Evolutionary conservation across 2,329 filamentous ascomycete genomes (phyloP), one percentile per base, ranked within the genome.

Genomic region (Colletotrichum tamarilloi): DNA sequence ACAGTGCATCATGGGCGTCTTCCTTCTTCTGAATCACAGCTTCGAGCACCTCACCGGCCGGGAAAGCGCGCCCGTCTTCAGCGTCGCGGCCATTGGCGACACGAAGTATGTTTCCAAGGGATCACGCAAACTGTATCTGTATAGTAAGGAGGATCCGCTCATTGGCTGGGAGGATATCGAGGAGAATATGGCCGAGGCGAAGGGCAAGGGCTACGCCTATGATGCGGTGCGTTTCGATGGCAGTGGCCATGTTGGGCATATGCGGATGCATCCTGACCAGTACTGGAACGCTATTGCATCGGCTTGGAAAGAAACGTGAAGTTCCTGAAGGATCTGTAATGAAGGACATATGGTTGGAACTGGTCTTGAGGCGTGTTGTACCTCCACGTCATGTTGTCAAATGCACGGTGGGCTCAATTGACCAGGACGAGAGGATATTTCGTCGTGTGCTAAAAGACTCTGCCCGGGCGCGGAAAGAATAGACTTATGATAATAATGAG

Each of bases 181-280:
- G 75, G 82, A 81, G 16, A 87, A 92, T 76, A 87, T 85, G 0
- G 85, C 85, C 2, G 79, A 85, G 46, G 86, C 89, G 1, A 82
- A 78, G 72, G 76, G 78, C 14, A 82, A 83, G 66, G 91, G 90
- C 0, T 91, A 87, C 75, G 77, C 78, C 26, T 85, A 87, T 1
- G 81, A 84, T 1, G 81, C 84, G 24, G 87, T 89, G 70, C 77
- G 87, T 35, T 93, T 93, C 74, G 85, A 89, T 62, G 87, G 86
- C 4, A 90, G 87, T 62, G 82, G 85, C 1, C 91, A 93, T 79
- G 91, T 91, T 22, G 89, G 88, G 1, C 90, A 92, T 77, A 87
- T 92, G 82, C 83, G 87, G 22, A 81, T 85, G 79, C 86, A 91
- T 68, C 86, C 87, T 1, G 84, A 84, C 38, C 83, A 87, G 78